Base-by-base conservation (phyloP, 495 filamentous ascomycete species). In the Parachaetomium inaequale region DNA sequence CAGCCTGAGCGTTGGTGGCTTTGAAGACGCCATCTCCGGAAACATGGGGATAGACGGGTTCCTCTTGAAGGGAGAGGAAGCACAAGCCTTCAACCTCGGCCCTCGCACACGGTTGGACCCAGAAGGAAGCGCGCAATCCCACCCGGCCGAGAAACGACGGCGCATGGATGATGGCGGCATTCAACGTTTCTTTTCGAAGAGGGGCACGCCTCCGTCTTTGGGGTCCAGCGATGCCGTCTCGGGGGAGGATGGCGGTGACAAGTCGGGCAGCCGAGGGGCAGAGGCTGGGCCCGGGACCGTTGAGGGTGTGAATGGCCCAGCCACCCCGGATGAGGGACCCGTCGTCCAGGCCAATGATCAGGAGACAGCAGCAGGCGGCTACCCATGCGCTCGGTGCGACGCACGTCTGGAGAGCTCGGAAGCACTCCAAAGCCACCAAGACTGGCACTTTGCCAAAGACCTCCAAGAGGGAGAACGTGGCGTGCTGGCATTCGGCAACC, bases 401-500 rank as follows among this genome's bases (percentile, higher is more conserved):
- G 78, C 79, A 63, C 63, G 72, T 34, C 68, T 95, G 25, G 78
- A 75, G 36, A 76, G 76, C 12, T 72, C 76, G n/a, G 69, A 77
- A 64, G 81, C 85, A 36, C 78, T 86, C 68, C 82, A 85, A 55
- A 92, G 89, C 76, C 94, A 98, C 70, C 81, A 90, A 43, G 94
- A 98, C 72, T 98, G 92, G 90, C 94, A 98, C 77, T 91, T 96
- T 74, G 94, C 94, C 43, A 92, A 89, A 78, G 86, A 90, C 66
- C 81, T 98, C 29, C 88, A 88, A 65, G 81, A 84, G 72, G 67
- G 80, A 68, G 75, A 79, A 75, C 76, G 75, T 76, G 76, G 72
- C 75, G 77, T 31, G 47, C 68, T 68, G 53, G 66, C 72, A 78
- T 76, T 79, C 67, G 77, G 69, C 58, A 70, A 64, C 57, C 68